Conservation (phyloP, 2,329 filamentous ascomycete genomes). For the Catunica adiposa region DNA sequence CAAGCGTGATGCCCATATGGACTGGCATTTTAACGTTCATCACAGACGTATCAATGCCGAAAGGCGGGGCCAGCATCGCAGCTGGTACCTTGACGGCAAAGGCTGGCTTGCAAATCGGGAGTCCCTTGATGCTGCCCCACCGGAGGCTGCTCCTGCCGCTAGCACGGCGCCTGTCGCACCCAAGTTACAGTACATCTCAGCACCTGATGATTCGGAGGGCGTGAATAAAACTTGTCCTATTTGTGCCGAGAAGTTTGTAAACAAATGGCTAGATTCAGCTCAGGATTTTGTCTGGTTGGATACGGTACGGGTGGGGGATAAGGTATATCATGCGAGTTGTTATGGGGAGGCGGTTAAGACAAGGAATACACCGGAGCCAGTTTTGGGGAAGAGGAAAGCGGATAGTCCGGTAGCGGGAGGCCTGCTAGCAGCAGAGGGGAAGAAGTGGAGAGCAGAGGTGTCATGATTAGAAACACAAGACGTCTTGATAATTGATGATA, state of each 20-base stretch:
- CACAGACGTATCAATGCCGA: slow-evolving; percentile 73
- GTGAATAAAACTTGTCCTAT: slow-evolving; percentile 75
- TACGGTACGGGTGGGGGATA: slow-evolving; percentile 57
- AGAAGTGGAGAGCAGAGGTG: slow-evolving; percentile 14
- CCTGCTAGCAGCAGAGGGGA: slow-evolving; percentile 11
- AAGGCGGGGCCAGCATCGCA: slow-evolving; percentile 74
- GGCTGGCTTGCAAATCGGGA: slow-evolving; percentile 86
- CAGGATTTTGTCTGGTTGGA: slow-evolving; percentile 98
- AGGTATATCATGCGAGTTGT: slow-evolving; percentile 81
- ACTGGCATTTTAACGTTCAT: slow-evolving; percentile 96
- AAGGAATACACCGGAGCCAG: slow-evolving; percentile 35
- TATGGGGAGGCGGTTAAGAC: slow-evolving; percentile 66
- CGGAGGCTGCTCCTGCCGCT: slow-evolving; percentile 22
- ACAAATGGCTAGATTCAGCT: slow-evolving; percentile 77
- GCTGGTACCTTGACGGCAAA: slow-evolving; percentile 85
- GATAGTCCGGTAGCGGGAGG: slow-evolving; percentile 19
- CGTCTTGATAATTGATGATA: background rate
- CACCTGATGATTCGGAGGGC: slow-evolving; percentile 60
- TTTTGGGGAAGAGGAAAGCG: slow-evolving; percentile 60
- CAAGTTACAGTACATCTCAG: slow-evolving; percentile 58
- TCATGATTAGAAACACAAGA: background rate
- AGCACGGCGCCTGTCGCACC: slow-evolving; percentile 29
- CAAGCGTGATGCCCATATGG: slow-evolving; percentile 81
- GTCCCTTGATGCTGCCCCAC: slow-evolving; percentile 48
- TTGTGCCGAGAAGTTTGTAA: slow-evolving; percentile 89